These are phyloP conservation scores for Epichloe elymi DNA, from an alignment of 2,329 filamentous ascomycete species.

Conservation along the genomic window DNA sequence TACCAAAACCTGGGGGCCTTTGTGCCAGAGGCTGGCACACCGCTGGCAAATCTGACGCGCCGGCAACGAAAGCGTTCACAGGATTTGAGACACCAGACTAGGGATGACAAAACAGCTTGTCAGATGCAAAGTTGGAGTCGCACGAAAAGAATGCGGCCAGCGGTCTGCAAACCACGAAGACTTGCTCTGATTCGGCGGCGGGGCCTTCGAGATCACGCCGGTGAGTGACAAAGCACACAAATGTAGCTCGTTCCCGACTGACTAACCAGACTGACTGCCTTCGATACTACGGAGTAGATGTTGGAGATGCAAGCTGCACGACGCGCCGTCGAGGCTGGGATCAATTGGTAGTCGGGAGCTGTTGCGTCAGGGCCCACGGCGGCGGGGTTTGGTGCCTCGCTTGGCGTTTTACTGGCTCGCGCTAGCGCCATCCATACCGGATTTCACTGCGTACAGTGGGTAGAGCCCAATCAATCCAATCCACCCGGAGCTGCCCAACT, in stretches of 20 bases:
- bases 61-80: not conserved
- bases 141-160: slow-evolving; percentile 1
- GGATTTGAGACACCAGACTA: not conserved
- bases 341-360: not conserved
- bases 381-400: not conserved
- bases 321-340: not conserved
- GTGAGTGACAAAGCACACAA: not conserved
- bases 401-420: not conserved
- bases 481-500: not conserved
- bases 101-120: not conserved
- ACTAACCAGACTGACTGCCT: not conserved
- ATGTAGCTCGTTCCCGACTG: not conserved
- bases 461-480: not conserved
- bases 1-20: not conserved
- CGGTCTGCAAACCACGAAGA: not conserved
- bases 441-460: not conserved
- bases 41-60: not conserved
- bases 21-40: not conserved
- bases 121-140: not conserved
- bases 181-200: not conserved
- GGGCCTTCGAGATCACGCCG: not conserved
- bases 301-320: not conserved
- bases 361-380: not conserved
- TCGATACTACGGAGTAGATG: not conserved
- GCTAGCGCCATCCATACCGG: not conserved